Evolutionary conservation across 2,329 filamentous ascomycete species (phyloP).

Genomic region (Colletotrichum lindemuthianum): DNA sequence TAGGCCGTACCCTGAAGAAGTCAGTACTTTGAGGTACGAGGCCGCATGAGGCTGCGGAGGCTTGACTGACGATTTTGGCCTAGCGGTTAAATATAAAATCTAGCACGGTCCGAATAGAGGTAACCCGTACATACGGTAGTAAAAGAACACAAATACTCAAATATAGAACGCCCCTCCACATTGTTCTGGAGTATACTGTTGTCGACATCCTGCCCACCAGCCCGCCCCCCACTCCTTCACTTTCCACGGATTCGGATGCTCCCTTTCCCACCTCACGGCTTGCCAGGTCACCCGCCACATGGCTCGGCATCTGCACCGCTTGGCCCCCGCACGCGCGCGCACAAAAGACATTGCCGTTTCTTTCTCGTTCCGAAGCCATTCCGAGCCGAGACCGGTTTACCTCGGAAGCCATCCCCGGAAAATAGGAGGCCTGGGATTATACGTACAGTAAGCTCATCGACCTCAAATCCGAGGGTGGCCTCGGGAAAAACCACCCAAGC

Average conservation of each 20-base stretch:
- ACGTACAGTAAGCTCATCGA: not conserved
- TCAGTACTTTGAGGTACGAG: too few species aligned
- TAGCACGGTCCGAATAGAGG: too few species aligned
- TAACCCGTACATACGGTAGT: too few species aligned
- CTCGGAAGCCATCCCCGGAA: not conserved
- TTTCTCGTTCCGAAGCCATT: slow-evolving; percentile 1
- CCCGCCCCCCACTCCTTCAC: not conserved
- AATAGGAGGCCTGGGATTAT: not conserved
- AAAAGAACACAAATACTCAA: too few species aligned
- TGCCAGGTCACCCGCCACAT: not conserved
- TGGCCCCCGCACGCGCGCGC: too few species aligned
- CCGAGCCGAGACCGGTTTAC: slow-evolving; percentile 5
- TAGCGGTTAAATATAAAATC: too few species aligned
- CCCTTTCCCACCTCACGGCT: slow-evolving; percentile 20
- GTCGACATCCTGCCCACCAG: slow-evolving; percentile 5
- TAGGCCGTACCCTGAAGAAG: too few species aligned
- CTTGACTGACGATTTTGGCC: too few species aligned
- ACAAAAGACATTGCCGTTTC: not conserved
- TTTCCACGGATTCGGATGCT: slow-evolving; percentile 15
- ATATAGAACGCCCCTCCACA: not conserved
- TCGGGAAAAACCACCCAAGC: slow-evolving; percentile 8
- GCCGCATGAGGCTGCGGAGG: too few species aligned
- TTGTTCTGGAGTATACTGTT: slow-evolving; percentile 4
- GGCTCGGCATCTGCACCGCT: not conserved
- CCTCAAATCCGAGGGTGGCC: not conserved